These are phyloP conservation scores for Niveomyces coronatus DNA, from an alignment of 2,329 filamentous ascomycete species.

Conservation along the genomic window DNA sequence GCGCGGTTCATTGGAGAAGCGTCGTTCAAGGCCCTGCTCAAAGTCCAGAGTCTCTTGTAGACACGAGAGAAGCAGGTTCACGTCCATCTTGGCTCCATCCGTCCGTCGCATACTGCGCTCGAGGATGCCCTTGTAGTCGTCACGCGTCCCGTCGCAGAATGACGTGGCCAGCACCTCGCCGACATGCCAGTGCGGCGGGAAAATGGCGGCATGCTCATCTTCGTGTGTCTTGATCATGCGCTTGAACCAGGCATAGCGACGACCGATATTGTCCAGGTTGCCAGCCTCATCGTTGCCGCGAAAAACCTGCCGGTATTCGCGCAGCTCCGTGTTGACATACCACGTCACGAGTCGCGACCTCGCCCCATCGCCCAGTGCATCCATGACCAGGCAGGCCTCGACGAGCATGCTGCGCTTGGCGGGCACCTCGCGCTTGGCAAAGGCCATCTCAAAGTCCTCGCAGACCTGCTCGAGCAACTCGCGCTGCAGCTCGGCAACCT, in stretches of 20 bases:
- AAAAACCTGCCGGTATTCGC: conserved; percentile 94
- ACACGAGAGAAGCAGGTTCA: conserved; percentile 79
- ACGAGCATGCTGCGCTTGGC: conserved; percentile 59
- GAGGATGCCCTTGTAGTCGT: conserved; percentile 90
- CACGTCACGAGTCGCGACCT: conserved; percentile 75
- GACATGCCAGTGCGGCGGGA: conserved; percentile 80
- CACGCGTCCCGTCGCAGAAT: conserved; percentile 90
- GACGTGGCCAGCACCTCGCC: conserved; percentile 82
- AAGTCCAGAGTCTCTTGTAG: conserved; percentile 95
- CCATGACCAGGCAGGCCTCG: conserved; percentile 89
- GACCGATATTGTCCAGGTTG: conserved; percentile 89
- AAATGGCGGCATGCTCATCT: conserved; percentile 80
- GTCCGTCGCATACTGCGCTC: conserved; percentile 73
- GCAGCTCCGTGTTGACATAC: conserved; percentile 95
- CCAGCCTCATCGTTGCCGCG: conserved; percentile 94
- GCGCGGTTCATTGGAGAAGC: conserved; percentile 63
- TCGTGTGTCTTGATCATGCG: conserved; percentile 94
- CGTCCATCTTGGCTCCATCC: conserved; percentile 73
- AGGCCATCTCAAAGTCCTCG: conserved; percentile 94
- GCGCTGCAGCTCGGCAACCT: conserved; percentile 85
- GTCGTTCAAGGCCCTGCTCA: conserved; percentile 79
- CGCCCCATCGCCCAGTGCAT: conserved; percentile 83
- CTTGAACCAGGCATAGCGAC: conserved; percentile 93
- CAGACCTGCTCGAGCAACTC: conserved; percentile 96
- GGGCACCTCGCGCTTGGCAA: conserved; percentile 75